Base-by-base conservation (phyloP, 2,329 filamentous ascomycete genomes). In the Aspergillus bombycis region DNA sequence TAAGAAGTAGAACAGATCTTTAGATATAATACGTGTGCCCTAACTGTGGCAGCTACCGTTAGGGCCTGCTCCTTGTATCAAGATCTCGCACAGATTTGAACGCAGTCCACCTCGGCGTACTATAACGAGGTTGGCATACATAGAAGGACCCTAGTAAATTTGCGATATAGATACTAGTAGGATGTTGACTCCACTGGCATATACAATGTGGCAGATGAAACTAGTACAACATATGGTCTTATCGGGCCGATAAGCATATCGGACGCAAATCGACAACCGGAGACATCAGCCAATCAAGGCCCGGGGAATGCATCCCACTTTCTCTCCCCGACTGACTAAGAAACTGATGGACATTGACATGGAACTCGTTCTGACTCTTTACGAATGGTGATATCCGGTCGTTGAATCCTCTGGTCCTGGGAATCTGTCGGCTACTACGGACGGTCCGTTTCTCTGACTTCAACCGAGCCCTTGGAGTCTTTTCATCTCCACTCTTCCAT, bases 401-500 rank as follows among this genome's bases (percentile, higher is more conserved):
- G 14, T 30, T 30, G 46, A 50, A 8, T 60, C 48, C 53, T 57
- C 26, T 54, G 41, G n/a, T 10, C 10, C 11, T 30, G 23, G 19
- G 26, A n/a, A 3, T 14, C 23, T 26, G 23, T 28, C 6, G 7
- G 23, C 45, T 12, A 8, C 54, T 26, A 28, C 36, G 14, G 41
- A 34, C 28, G n/a, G 21, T 16, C 19, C 23, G n/a, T 45, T 36
- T 34, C 36, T 16, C 54, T 55, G 53, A 61, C 57, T 48, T 43
- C 48, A n/a, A 54, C 16, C 10, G 8, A 41, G 36, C 56, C 56
- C 58, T 60, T 52, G 30, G 41, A 50, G 52, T 46, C 60, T 34
- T 59, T 28, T 57, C 55, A 57, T 54, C 48, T 32, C n/a, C 28
- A n/a, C 28, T 52, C 26, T 28, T 62, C 43, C 65, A 66, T 57